Percentiles rank a stretch among this genome's conserved stretches.
phyloP scores from a whole-genome alignment of 2,329 filamentous ascomycete genomes.

The Alternaria brassicae region DNA sequence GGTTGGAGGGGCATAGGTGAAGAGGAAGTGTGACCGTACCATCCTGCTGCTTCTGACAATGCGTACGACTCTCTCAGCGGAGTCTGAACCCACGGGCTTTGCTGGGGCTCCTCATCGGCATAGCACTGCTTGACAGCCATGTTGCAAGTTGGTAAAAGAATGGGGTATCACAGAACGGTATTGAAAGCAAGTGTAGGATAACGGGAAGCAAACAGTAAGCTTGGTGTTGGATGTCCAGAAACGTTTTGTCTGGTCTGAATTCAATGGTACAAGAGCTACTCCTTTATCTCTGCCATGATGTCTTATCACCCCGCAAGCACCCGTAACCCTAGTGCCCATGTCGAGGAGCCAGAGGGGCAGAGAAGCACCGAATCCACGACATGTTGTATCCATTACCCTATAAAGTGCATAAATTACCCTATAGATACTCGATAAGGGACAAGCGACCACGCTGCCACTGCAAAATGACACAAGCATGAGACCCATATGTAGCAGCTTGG shows the following conservation, averaged over 20 bases:
- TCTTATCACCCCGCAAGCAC: constrained; percentile 36
- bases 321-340: constrained; percentile 25
- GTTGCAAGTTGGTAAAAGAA: constrained; percentile 6
- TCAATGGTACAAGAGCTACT: constrained; percentile 7
- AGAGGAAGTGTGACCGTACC: constrained; percentile 60
- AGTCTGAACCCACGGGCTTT: constrained; percentile 70
- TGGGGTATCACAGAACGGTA: constrained; percentile 20
- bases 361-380: constrained; percentile 17
- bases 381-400: constrained; percentile 46
- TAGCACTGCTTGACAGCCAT: constrained; percentile 39
- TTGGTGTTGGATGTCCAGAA: background rate
- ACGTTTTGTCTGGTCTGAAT: constrained; percentile 1
- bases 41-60: constrained; percentile 74
- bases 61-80: constrained; percentile 71
- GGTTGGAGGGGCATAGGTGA: background rate
- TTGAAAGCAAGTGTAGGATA: background rate
- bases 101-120: constrained; percentile 30
- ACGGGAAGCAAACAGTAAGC: constrained; percentile 1
- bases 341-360: constrained; percentile 21
- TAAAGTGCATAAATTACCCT: constrained; percentile 44
- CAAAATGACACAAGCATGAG: constrained; percentile 37
- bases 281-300: constrained; percentile 23
- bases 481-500: constrained; percentile 22
- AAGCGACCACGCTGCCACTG: constrained; percentile 26
- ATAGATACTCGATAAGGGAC: constrained; percentile 43